These are phyloP conservation scores for Xylaria sp. DNA, from an alignment of 2,329 filamentous ascomycete genomes.

Conservation along the genomic window DNA sequence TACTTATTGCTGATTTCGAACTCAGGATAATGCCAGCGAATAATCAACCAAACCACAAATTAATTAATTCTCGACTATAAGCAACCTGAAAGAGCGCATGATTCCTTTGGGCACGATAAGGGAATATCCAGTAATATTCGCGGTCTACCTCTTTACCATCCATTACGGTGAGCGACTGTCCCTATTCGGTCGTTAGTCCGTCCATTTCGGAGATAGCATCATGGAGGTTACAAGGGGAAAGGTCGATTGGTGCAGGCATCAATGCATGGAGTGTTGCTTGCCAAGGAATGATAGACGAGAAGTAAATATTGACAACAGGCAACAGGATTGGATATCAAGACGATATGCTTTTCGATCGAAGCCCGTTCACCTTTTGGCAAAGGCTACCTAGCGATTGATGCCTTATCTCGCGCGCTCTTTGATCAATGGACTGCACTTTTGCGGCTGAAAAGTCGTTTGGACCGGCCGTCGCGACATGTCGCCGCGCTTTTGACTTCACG, in stretches of 20 bases:
- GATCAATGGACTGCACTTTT: constrained; percentile 35
- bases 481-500: constrained; percentile 38
- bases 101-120: too few relatives aligned
- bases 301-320: constrained; percentile 1
- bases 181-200: not conserved
- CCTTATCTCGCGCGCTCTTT: not conserved
- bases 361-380: not conserved
- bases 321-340: not conserved
- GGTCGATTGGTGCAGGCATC: not conserved
- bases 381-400: not conserved
- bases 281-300: not conserved
- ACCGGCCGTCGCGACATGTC: constrained; percentile 35
- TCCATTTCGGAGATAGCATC: not conserved
- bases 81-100: not conserved
- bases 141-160: too few relatives aligned
- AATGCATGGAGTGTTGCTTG: not conserved
- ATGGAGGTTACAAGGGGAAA: not conserved
- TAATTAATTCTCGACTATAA: not conserved
- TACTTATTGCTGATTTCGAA: not conserved
- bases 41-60: not conserved
- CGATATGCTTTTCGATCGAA: not conserved
- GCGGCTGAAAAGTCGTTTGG: constrained; percentile 36
- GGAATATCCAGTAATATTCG: too few relatives aligned
- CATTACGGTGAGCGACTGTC: not conserved
- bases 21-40: not conserved